These are phyloP conservation scores for Ophiocordyceps australis DNA, from an alignment of 2,329 filamentous ascomycete species.

Conservation along the genomic window DNA sequence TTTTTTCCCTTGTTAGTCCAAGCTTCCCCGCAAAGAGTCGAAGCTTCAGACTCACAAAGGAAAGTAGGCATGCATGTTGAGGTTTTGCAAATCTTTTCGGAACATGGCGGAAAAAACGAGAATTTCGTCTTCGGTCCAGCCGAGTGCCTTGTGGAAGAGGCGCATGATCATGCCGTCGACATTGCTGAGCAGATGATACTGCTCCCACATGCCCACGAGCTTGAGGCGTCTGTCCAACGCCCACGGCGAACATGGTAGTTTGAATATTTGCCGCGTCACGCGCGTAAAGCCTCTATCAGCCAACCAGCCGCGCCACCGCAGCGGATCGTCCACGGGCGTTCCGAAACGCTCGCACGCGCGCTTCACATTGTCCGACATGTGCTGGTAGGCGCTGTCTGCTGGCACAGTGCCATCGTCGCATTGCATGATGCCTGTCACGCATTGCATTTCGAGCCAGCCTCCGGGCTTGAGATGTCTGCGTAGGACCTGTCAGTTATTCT, in stretches of 20 bases:
- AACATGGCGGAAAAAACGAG: slow-evolving; percentile 10
- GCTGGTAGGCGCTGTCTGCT: slow-evolving; percentile 7
- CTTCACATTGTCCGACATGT: slow-evolving; percentile 7
- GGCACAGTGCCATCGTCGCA: slow-evolving; percentile 14
- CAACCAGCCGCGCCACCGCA: slow-evolving; percentile 15
- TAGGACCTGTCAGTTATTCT: not conserved
- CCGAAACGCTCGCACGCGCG: slow-evolving; percentile 9
- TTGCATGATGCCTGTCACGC: slow-evolving; percentile 8
- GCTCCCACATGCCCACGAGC: slow-evolving; percentile 19
- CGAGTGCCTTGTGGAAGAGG: slow-evolving; percentile 12
- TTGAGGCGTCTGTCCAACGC: slow-evolving; percentile 27
- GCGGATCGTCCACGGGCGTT: slow-evolving; percentile 9
- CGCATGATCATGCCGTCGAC: slow-evolving; percentile 13
- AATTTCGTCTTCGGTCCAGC: slow-evolving; percentile 11
- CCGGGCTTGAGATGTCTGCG: slow-evolving; percentile 12
- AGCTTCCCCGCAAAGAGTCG: not conserved
- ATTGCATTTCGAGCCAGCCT: slow-evolving; percentile 15
- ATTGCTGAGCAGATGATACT: slow-evolving; percentile 6
- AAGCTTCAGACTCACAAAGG: slow-evolving; percentile 9
- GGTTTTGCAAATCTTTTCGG: slow-evolving; percentile 11
- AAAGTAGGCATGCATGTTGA: slow-evolving; percentile 12
- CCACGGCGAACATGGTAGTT: slow-evolving; percentile 28
- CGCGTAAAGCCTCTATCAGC: slow-evolving; percentile 30
- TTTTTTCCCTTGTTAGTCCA: not conserved
- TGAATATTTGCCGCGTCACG: slow-evolving; percentile 24